Conservation (phyloP, 352 stramenopile species). For the Globisporangium polare region DNA sequence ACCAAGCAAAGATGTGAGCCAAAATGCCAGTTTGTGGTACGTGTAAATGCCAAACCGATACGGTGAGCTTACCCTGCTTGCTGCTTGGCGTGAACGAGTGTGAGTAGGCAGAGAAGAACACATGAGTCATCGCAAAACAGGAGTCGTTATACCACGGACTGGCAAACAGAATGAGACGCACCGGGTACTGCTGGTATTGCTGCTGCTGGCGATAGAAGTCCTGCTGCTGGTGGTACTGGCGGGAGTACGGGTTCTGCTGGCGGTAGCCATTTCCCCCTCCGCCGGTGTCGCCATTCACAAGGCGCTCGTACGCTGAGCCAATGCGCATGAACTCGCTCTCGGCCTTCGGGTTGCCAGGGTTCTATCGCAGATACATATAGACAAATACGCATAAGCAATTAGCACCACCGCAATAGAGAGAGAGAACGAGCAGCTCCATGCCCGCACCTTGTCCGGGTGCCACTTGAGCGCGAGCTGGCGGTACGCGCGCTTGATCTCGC, state of each 20-base stretch:
- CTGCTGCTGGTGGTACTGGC: slow-evolving; percentile 37
- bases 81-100: background rate
- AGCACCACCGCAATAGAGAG: background rate
- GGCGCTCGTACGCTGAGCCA: slow-evolving; percentile 59
- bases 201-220: slow-evolving; percentile 48
- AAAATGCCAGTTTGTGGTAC: background rate
- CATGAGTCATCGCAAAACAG: background rate
- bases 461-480: slow-evolving; percentile 83
- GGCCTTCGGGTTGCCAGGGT: slow-evolving; percentile 54
- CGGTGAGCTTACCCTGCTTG: background rate
- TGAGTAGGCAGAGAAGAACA: background rate
- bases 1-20: background rate
- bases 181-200: slow-evolving; percentile 36
- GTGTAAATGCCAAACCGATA: background rate
- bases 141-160: background rate
- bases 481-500: slow-evolving; percentile 85
- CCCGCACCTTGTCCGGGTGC: slow-evolving; percentile 86
- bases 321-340: slow-evolving; percentile 80
- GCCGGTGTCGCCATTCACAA: slow-evolving; percentile 33
- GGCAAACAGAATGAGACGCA: slow-evolving; percentile 10
- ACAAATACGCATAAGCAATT: background rate
- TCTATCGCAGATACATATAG: slow-evolving; percentile 22
- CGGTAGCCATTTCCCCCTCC: slow-evolving; percentile 15
- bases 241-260: slow-evolving; percentile 13
- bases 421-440: slow-evolving; percentile 8